A percentile compares a stretch with the other conserved stretches of the same genome.
phyloP scores from a whole-genome alignment of 2,329 filamentous ascomycete species.

The Daldinia eschscholtzii region DNA sequence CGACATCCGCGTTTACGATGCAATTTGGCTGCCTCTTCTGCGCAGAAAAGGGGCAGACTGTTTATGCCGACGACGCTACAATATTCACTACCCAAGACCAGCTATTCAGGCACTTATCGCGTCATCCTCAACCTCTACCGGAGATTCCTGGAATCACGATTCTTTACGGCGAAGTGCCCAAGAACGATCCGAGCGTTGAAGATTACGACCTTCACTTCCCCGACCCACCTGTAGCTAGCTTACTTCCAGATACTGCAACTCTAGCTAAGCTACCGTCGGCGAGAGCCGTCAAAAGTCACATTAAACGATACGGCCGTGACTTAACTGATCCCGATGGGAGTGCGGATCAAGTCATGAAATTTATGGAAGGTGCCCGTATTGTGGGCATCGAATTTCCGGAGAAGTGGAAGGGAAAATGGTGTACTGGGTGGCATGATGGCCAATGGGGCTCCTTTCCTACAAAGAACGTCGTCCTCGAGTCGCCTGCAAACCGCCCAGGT shows the following conservation, averaged over 20 bases:
- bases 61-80: conserved; percentile 58
- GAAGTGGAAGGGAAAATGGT: conserved; percentile 54
- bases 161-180: conserved; percentile 52
- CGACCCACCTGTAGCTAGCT: conserved; percentile 49
- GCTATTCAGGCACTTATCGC: conserved; percentile 56
- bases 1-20: conserved; percentile 50
- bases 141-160: conserved; percentile 55
- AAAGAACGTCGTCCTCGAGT: conserved; percentile 49
- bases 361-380: conserved; percentile 53
- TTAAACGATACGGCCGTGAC: conserved; percentile 54
- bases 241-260: conserved; percentile 47
- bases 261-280: conserved; percentile 52
- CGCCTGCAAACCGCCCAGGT: conserved; percentile 46
- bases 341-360: conserved; percentile 55
- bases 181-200: conserved; percentile 36
- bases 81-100: conserved; percentile 56
- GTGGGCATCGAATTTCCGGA: conserved; percentile 53
- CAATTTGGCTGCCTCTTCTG: conserved; percentile 59
- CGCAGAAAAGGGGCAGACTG: conserved; percentile 51
- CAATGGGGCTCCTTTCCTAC: conserved; percentile 48
- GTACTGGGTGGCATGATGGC: conserved; percentile 54
- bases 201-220: conserved; percentile 57
- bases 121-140: conserved; percentile 58
- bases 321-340: conserved; percentile 53
- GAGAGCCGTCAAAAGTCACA: conserved; percentile 53